Conservation (phyloP, 768 basidiomycete species). For the Trametes cubensis region DNA sequence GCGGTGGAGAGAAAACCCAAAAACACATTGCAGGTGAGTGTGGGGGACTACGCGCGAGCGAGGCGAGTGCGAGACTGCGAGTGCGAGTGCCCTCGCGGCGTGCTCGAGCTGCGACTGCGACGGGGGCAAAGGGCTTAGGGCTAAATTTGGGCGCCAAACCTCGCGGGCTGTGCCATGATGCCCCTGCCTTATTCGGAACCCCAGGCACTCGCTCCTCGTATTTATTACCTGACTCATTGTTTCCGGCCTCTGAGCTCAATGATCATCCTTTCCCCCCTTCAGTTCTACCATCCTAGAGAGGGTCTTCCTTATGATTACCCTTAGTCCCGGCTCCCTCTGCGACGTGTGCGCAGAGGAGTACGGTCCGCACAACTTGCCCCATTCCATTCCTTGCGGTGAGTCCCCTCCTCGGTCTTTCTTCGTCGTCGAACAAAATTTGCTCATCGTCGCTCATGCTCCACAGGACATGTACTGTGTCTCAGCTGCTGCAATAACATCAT, state of each 20-base stretch:
- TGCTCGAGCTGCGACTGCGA: conserved; percentile 11
- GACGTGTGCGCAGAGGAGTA: conserved; percentile 91
- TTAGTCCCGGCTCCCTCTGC: conserved; percentile 80
- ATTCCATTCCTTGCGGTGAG: conserved; percentile 82
- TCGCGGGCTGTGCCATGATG: conserved; percentile 23
- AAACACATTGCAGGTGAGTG: conserved; percentile 28
- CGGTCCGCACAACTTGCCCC: conserved; percentile 70
- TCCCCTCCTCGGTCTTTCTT: conserved; percentile 29
- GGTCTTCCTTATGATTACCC: conserved; percentile 67
- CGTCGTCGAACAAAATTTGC: conserved; percentile 31
- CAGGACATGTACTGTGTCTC: conserved; percentile 82
- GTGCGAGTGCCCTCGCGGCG: conserved; percentile 21
- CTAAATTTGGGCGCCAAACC: conserved; percentile 14
- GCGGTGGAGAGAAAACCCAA: conserved; percentile 23
- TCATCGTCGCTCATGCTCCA: conserved; percentile 16
- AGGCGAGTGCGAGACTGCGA: no score
- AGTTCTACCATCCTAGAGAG: conserved; percentile 30
- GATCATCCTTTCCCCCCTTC: conserved; percentile 32
- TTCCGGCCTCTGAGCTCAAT: conserved; percentile 32
- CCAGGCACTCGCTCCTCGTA: conserved; percentile 29
- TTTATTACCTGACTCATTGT: conserved; percentile 33
- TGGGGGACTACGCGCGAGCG: conserved; percentile 1
- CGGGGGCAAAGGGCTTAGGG: conserved; percentile 28
- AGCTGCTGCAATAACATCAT: conserved; percentile 78
- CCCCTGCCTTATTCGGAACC: conserved; percentile 24